Base-by-base conservation (phyloP, 2,329 filamentous ascomycete species). In the Didymosphaeria variabile region DNA sequence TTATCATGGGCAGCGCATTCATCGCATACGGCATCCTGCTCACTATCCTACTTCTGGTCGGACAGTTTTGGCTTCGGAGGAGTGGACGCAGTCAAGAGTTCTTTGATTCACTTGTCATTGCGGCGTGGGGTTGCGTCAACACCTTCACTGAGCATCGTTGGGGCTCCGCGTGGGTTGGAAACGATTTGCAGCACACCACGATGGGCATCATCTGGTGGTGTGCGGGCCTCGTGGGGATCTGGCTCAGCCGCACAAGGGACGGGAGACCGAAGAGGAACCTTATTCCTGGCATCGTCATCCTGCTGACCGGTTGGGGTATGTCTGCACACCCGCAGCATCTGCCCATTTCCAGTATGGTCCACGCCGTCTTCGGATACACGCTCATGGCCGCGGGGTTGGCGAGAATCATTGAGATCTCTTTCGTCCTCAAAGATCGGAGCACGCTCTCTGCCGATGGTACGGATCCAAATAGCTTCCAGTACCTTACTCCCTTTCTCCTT, bases 201-300 rank as follows among this genome's bases (percentile, higher is more conserved):
- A 98, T 99, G 94, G 95, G 95, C n/a, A 88, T 99, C 64, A 89
- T 99, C 55, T 99, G 95, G 95, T 99, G 94, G 94, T 91, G 89
- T 71, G 94, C 95, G 8, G 95, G 95, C 26, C 82, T 99, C 32
- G 86, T 94, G 12, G 95, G 95, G 45, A 86, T 99, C 55, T 99
- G 94, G 95, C 84, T 99, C 42, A 97, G 93, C 77, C 87, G 88
- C 64, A 92, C 90, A 75, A 88, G 92, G 59, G 89, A 94, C 65
- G 94, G 95, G 55, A 85, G 88, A 45, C 94, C 95, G 9, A 93
- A 94, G 84, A 88, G 95, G 68, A 99, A 99, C 80, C 88, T 99
- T 63, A 89, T 99, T 57, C 95, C 95, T 0, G 94, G 88, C 13
- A 91, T 98, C 65, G 93, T 99, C 60, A 91, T 99, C 61, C 79